Conservation (phyloP, 805 yeast genomes). For the Saccharomycopsis selenospora region DNA sequence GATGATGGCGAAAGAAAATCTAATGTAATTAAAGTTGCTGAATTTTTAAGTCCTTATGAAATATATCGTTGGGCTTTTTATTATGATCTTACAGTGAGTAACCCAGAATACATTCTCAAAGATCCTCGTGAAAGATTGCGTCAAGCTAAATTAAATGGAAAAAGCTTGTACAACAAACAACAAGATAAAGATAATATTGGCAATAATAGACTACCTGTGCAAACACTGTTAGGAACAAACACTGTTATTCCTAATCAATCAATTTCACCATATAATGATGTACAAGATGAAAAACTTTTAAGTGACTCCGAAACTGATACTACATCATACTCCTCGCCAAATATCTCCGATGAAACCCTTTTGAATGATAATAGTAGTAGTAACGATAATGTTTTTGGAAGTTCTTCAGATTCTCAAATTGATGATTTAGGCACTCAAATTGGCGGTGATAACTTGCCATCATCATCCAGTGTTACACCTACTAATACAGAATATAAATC, state of each 20-base stretch:
- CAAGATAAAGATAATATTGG: neutral
- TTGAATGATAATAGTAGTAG: too few species aligned
- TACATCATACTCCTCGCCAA: neutral
- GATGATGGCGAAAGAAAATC: neutral
- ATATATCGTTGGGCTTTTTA: slow-evolving; percentile 9
- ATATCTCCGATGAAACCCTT: too few species aligned
- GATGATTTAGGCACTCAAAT: slow-evolving; percentile 1
- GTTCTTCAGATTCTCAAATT: neutral
- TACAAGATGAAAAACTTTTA: neutral
- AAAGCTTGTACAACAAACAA: neutral
- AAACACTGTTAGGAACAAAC: too few species aligned
- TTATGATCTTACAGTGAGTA: slow-evolving; percentile 10
- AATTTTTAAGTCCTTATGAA: slow-evolving; percentile 4
- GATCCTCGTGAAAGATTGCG: slow-evolving; percentile 12
- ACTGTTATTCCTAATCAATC: neutral
- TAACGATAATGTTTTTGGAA: neutral
- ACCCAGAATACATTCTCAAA: slow-evolving; percentile 8
- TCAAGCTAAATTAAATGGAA: neutral
- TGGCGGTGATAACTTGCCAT: neutral
- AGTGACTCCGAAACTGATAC: neutral
- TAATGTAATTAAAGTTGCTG: slow-evolving; percentile 6
- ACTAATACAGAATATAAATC: slow-evolving; percentile 3
- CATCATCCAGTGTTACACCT: neutral
- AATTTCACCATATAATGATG: neutral
- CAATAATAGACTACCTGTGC: too few species aligned